Base-by-base conservation (phyloP, 2,329 filamentous ascomycete species). In the Clarireedia homoeocarpa region DNA sequence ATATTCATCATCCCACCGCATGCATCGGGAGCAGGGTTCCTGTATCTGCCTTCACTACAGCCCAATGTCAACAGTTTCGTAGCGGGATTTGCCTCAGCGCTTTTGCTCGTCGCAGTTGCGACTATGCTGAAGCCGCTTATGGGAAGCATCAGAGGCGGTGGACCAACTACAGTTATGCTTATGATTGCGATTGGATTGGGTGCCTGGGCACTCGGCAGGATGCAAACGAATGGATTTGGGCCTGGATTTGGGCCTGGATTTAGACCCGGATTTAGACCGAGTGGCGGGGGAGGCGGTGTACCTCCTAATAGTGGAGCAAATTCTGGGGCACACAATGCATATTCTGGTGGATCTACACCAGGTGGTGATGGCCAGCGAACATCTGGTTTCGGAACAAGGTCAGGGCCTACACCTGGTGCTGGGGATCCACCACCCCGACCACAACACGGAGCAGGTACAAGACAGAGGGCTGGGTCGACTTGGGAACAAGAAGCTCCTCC, bases 1-100 rank as follows among this genome's bases (percentile, higher is more conserved):
- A 95, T 97, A 69, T 96, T 96, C 75, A 87, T 96, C 70, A 91
- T 97, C 67, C 92, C 92, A 6, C 89, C 91, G 48, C 91, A 96
- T 71, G 92, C 91, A 10, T 81, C 91, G 6, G 92, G 92, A 53
- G 83, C 85, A 0, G 92, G 92, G 36, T 96, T 96, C 72, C 77
- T 97, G 27, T 96, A 97, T 71, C 81, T 97, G n/a, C 92, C 92
- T 0, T 96, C 91, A 0, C 72, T 97, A 59, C 82, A 86, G 67
- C 87, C 89, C 20, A 89, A 94, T 67, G 79, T 86, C 66, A 96
- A 96, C 72, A 95, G 89, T 73, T 97, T 96, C 71, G 79, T 91
- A 23, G 91, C 91, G 3, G 92, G 92, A 27, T 90, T 91, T 64
- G 87, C 84, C 42, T 86, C 83, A 58, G 90, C 89, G 2, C 73